These are phyloP conservation scores for Myxozyma neglecta DNA, from an alignment of 805 yeast species.

Conservation along the genomic window DNA sequence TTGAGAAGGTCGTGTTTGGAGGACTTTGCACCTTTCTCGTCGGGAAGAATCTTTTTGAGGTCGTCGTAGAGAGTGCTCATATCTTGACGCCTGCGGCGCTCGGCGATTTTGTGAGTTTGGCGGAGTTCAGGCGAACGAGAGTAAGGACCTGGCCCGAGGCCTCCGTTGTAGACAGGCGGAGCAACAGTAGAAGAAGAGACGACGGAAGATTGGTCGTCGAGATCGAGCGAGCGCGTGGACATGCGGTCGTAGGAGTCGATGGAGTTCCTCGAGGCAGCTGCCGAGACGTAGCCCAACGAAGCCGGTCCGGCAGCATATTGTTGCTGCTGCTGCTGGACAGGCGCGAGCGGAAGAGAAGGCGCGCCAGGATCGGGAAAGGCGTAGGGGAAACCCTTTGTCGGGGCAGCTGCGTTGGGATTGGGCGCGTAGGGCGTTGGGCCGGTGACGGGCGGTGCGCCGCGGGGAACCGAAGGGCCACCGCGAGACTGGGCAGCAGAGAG, in stretches of 20 bases:
- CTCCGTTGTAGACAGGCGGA: slow-evolving; percentile 3
- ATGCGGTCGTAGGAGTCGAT: slow-evolving; percentile 24
- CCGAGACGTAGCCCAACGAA: slow-evolving; percentile 9
- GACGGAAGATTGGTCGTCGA: slow-evolving; percentile 12
- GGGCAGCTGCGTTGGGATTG: slow-evolving; percentile 31
- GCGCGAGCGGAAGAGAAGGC: neutral
- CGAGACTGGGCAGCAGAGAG: slow-evolving; percentile 8
- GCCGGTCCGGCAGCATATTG: slow-evolving; percentile 3
- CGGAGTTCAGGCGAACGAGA: slow-evolving; percentile 35
- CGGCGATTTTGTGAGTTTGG: slow-evolving; percentile 35
- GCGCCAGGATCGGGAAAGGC: slow-evolving; percentile 31
- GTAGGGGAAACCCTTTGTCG: slow-evolving; percentile 29
- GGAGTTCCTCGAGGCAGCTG: slow-evolving; percentile 20
- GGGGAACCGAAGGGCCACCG: slow-evolving; percentile 16
- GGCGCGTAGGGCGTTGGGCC: slow-evolving; percentile 21
- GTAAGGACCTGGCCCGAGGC: slow-evolving; percentile 20
- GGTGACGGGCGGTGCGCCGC: slow-evolving; percentile 27
- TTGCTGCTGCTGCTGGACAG: neutral
- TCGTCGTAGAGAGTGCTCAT: slow-evolving; percentile 34
- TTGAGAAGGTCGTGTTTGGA: slow-evolving; percentile 33
- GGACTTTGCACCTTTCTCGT: slow-evolving; percentile 33
- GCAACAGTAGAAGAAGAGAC: neutral
- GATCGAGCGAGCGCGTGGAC: slow-evolving; percentile 14
- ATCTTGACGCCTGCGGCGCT: slow-evolving; percentile 34
- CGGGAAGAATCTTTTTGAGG: slow-evolving; percentile 30